Evolutionary conservation across 2,329 filamentous ascomycete genomes (phyloP).

Genomic region (Cadophora sp.): DNA sequence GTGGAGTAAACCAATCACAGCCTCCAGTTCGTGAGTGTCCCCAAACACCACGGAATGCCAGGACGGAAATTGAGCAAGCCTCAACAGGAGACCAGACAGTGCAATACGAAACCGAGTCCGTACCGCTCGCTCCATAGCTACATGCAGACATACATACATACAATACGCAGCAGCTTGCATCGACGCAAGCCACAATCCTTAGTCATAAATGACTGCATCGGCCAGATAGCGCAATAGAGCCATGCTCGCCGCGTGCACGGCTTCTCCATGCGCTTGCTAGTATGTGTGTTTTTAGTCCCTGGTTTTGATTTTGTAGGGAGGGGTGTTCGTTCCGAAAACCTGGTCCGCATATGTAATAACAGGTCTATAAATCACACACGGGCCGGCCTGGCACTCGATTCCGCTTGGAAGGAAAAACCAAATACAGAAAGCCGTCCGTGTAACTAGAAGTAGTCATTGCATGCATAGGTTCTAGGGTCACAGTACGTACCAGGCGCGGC

Average conservation of each 20-base stretch:
- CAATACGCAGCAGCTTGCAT: background rate
- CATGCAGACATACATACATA: background rate
- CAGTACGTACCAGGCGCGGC: background rate
- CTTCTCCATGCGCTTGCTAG: background rate
- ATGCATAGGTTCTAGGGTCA: background rate
- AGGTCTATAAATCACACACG: conserved; percentile 7
- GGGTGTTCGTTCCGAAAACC: conserved; percentile 5
- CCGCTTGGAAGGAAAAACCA: background rate
- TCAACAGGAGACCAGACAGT: background rate
- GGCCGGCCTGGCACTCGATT: background rate
- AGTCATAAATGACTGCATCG: conserved; percentile 1
- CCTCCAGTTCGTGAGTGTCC: background rate
- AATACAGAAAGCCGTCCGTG: background rate
- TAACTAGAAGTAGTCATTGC: background rate
- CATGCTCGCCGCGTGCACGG: background rate
- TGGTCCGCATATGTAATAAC: conserved; percentile 11
- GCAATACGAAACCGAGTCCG: background rate
- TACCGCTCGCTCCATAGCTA: background rate
- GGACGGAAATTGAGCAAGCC: background rate
- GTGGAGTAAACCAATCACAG: background rate
- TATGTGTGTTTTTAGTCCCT: too few species aligned
- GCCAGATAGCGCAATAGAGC: background rate
- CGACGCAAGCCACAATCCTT: conserved; percentile 1
- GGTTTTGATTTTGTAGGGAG: too few species aligned
- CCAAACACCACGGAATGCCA: background rate